These are phyloP conservation scores for Neurospora intermedia DNA, from an alignment of 495 filamentous ascomycete genomes.

Conservation along the genomic window DNA sequence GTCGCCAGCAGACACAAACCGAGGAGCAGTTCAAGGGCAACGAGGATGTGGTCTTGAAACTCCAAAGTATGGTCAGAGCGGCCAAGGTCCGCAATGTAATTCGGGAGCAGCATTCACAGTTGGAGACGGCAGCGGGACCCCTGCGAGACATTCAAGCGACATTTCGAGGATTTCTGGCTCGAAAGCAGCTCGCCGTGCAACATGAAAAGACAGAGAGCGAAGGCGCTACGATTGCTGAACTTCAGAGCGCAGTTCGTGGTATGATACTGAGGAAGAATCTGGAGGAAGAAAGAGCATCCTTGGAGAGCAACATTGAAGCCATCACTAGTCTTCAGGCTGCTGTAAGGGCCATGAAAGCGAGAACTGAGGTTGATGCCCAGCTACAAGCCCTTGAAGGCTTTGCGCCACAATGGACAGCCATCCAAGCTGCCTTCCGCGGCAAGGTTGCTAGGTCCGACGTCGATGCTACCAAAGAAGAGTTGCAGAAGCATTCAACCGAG, in stretches of 20 bases:
- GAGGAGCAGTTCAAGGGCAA: slow-evolving; percentile 59
- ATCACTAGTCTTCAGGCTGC: slow-evolving; percentile 43
- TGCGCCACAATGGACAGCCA: slow-evolving; percentile 29
- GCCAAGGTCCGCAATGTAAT: slow-evolving; percentile 61
- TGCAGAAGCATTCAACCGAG: slow-evolving; percentile 24
- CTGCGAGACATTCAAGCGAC: slow-evolving; percentile 62
- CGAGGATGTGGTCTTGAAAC: slow-evolving; percentile 57
- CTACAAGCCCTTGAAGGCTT: slow-evolving; percentile 30
- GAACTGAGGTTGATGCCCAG: slow-evolving; percentile 25
- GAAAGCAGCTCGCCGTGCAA: slow-evolving; percentile 40
- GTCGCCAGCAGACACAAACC: slow-evolving; percentile 49
- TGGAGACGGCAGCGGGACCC: slow-evolving; percentile 46
- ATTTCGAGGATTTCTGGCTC: slow-evolving; percentile 47
- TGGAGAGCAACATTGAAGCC: slow-evolving; percentile 24
- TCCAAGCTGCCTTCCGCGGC: slow-evolving; percentile 42
- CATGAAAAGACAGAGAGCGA: slow-evolving; percentile 39
- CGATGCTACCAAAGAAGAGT: slow-evolving; percentile 26
- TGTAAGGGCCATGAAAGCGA: slow-evolving; percentile 26
- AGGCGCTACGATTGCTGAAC: slow-evolving; percentile 32
- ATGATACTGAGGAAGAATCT: slow-evolving; percentile 34
- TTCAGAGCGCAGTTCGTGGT: slow-evolving; percentile 46
- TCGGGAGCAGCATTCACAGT: slow-evolving; percentile 49
- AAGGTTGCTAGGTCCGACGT: slow-evolving; percentile 33
- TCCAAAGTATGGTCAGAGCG: slow-evolving; percentile 81
- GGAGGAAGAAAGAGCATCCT: slow-evolving; percentile 24